Evolutionary conservation across 768 basidiomycete genomes (phyloP).

Genomic region (Termitomyces sp.): DNA sequence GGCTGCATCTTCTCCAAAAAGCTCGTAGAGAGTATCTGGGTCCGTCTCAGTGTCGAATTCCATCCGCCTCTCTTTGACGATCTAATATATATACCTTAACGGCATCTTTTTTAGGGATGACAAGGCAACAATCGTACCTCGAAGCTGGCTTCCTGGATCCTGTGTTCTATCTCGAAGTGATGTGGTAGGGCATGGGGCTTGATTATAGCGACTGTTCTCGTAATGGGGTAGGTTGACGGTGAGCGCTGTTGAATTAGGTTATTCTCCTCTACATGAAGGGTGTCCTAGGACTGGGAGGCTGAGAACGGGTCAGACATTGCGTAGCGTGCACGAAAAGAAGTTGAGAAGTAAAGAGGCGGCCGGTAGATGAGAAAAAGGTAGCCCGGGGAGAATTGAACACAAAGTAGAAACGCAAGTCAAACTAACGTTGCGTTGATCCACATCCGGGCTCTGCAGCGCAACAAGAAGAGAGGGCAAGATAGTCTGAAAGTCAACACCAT

Average conservation of each 20-base stretch:
- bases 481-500: slow-evolving; percentile 74
- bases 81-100: slow-evolving; percentile 37
- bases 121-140: slow-evolving; percentile 49
- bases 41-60: slow-evolving; percentile 84
- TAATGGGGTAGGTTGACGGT: slow-evolving; percentile 19
- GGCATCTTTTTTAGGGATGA: slow-evolving; percentile 8
- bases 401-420: slow-evolving; percentile 54
- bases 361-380: neutral
- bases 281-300: slow-evolving; percentile 20
- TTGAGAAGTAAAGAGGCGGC: neutral
- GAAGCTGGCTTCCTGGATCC: slow-evolving; percentile 77
- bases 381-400: no score
- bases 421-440: slow-evolving; percentile 45
- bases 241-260: slow-evolving; percentile 10
- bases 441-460: slow-evolving; percentile 45
- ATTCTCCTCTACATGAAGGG: slow-evolving; percentile 20
- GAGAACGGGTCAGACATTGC: slow-evolving; percentile 15
- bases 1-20: slow-evolving; percentile 75
- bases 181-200: slow-evolving; percentile 72
- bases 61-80: slow-evolving; percentile 87
- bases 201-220: slow-evolving; percentile 80
- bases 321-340: neutral
- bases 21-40: slow-evolving; percentile 71
- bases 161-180: slow-evolving; percentile 76
- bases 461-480: slow-evolving; percentile 70